Percentiles rank a stretch among this genome's conserved stretches.
These are phyloP conservation scores for Malus sylvestris DNA, from an alignment of 306 rosid genomes.

Conservation along the genomic window DNA sequence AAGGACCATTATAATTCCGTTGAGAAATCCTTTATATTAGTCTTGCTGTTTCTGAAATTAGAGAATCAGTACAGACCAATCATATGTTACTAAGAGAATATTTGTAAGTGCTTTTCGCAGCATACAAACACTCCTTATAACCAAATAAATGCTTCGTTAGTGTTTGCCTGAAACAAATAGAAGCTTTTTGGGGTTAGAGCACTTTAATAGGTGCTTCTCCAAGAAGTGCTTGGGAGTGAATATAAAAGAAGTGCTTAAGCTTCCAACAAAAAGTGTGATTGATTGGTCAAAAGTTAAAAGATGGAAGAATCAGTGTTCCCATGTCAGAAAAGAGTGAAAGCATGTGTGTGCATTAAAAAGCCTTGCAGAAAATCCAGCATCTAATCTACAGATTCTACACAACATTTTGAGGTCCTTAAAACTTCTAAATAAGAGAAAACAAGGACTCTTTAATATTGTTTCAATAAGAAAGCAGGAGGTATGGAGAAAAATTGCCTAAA, in stretches of 20 bases:
- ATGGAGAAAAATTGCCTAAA: constrained; percentile 7
- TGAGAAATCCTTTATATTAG: background rate
- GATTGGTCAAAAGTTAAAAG: background rate
- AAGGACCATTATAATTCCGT: background rate
- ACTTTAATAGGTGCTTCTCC: background rate
- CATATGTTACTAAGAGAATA: background rate
- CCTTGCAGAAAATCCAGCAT: background rate
- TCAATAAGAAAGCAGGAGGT: background rate
- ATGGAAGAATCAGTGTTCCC: background rate
- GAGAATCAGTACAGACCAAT: too few species aligned
- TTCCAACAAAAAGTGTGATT: background rate
- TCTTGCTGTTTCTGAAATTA: too few species aligned
- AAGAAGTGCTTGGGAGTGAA: background rate
- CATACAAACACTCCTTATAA: background rate
- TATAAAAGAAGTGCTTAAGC: background rate
- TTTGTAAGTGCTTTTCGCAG: background rate
- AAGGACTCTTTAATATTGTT: background rate
- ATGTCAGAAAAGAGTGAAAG: background rate
- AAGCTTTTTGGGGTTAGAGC: background rate
- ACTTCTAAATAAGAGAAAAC: background rate
- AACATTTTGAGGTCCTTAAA: background rate
- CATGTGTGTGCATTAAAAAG: background rate
- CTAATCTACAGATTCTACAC: background rate
- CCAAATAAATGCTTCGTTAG: background rate
- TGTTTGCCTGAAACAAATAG: background rate